phyloP scores from a whole-genome alignment of 2,329 filamentous ascomycete genomes.

The Venturia pyrina region DNA sequence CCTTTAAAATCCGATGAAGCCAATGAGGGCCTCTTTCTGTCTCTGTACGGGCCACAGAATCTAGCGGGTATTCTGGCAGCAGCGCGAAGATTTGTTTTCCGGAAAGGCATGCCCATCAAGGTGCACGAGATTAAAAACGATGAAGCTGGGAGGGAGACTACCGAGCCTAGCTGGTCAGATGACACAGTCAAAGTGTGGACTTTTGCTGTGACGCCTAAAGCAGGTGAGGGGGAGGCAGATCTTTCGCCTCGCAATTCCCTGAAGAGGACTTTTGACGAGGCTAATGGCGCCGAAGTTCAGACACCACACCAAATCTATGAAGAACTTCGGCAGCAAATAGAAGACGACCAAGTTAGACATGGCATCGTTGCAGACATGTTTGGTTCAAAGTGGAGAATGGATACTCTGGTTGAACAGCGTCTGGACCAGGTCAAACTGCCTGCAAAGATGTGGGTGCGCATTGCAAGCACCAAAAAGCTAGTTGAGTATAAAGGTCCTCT shows the following conservation, averaged over 20 bases:
- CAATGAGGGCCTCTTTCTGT: slow-evolving; percentile 11
- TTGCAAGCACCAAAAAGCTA: slow-evolving; percentile 52
- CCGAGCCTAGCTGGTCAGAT: slow-evolving; percentile 62
- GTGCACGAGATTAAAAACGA: slow-evolving; percentile 52
- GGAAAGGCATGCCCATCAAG: slow-evolving; percentile 67
- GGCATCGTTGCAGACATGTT: slow-evolving; percentile 68
- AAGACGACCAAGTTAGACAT: slow-evolving; percentile 43
- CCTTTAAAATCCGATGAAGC: not conserved
- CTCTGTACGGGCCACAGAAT: slow-evolving; percentile 65
- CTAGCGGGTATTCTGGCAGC: slow-evolving; percentile 73
- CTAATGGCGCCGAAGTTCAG: not conserved
- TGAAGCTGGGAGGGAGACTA: slow-evolving; percentile 24
- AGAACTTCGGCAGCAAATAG: not conserved
- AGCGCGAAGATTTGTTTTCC: slow-evolving; percentile 73
- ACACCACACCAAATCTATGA: not conserved
- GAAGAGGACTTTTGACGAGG: not conserved
- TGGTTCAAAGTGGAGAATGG: slow-evolving; percentile 62
- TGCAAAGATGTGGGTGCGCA: slow-evolving; percentile 59
- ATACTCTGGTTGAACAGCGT: slow-evolving; percentile 56
- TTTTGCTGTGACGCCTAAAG: slow-evolving; percentile 46
- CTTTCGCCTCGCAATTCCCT: not conserved
- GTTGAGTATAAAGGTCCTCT: slow-evolving; percentile 59
- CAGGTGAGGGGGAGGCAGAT: not conserved
- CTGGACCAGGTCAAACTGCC: slow-evolving; percentile 59
- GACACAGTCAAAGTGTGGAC: slow-evolving; percentile 76